phyloP scores from a whole-genome alignment of 371 early-diverging fungal genomes.

The Actinomortierella wolfii region DNA sequence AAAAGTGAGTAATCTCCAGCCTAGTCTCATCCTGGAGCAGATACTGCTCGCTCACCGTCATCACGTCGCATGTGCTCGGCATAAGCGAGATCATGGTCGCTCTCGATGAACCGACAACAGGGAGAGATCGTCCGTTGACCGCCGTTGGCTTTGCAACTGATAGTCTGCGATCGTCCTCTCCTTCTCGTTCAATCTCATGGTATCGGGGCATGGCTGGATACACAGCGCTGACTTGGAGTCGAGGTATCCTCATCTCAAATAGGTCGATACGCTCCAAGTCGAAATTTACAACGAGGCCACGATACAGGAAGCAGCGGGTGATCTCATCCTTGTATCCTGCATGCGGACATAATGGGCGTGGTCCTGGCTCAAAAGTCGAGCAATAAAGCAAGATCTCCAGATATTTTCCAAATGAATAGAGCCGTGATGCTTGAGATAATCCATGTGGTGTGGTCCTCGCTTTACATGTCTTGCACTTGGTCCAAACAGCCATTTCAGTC shows the following conservation, averaged over 20 bases:
- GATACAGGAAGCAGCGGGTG: constrained; percentile 51
- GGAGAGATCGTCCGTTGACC: too few relatives aligned
- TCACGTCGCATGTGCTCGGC: constrained; percentile 16
- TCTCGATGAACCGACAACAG: neutral
- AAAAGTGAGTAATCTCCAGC: constrained; percentile 50
- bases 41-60: constrained; percentile 29
- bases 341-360: constrained; percentile 50
- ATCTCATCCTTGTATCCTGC: constrained; percentile 32
- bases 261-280: constrained; percentile 53
- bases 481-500: constrained; percentile 51
- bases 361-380: constrained; percentile 48
- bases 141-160: neutral
- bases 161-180: constrained; percentile 11
- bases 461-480: constrained; percentile 54
- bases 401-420: constrained; percentile 68
- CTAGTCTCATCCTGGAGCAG: constrained; percentile 22
- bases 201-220: constrained; percentile 32
- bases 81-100: constrained; percentile 10
- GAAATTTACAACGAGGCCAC: constrained; percentile 52
- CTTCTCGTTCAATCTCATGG: constrained; percentile 6
- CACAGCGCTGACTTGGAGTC: constrained; percentile 53
- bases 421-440: constrained; percentile 49
- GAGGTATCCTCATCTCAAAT: constrained; percentile 67
- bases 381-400: constrained; percentile 65
- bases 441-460: constrained; percentile 38